phyloP scores from a whole-genome alignment of 2,329 filamentous ascomycete genomes.

The Colletotrichum incanum region DNA sequence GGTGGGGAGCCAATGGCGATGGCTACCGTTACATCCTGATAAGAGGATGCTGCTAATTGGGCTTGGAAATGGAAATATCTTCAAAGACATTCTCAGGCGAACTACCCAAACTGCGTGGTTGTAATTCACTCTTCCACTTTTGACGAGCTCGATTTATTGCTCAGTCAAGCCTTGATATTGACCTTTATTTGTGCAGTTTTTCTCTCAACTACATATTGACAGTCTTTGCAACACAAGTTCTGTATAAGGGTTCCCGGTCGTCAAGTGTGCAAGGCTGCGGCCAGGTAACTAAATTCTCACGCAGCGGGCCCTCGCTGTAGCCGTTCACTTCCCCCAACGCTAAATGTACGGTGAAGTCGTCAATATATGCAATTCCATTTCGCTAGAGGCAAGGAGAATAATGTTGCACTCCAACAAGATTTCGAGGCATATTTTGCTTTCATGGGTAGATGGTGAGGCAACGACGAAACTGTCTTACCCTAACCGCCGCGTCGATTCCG shows the following conservation, averaged over 20 bases:
- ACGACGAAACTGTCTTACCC: too few relatives aligned
- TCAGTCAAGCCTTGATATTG: not conserved
- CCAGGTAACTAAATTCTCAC: not conserved
- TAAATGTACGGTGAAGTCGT: not conserved
- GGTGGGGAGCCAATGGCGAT: slow-evolving; percentile 26
- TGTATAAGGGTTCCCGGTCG: not conserved
- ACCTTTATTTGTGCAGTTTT: not conserved
- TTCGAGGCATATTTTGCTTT: too few relatives aligned
- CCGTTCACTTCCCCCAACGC: not conserved
- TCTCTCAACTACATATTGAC: too few relatives aligned
- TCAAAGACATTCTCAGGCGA: not conserved
- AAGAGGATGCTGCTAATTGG: not conserved
- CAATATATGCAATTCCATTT: not conserved
- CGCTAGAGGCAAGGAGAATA: not conserved
- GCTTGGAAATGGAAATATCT: not conserved
- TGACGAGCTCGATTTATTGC: too few relatives aligned
- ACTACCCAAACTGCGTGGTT: not conserved
- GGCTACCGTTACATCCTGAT: not conserved
- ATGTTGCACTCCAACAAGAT: not conserved
- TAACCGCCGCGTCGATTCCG: too few relatives aligned
- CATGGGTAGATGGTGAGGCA: too few relatives aligned
- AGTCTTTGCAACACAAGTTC: not conserved
- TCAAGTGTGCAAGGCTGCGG: not conserved
- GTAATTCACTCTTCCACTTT: not conserved
- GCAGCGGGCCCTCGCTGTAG: not conserved